Evolutionary conservation across 2,329 filamentous ascomycete species (phyloP).

Genomic region (Tolypocladium tundrense): DNA sequence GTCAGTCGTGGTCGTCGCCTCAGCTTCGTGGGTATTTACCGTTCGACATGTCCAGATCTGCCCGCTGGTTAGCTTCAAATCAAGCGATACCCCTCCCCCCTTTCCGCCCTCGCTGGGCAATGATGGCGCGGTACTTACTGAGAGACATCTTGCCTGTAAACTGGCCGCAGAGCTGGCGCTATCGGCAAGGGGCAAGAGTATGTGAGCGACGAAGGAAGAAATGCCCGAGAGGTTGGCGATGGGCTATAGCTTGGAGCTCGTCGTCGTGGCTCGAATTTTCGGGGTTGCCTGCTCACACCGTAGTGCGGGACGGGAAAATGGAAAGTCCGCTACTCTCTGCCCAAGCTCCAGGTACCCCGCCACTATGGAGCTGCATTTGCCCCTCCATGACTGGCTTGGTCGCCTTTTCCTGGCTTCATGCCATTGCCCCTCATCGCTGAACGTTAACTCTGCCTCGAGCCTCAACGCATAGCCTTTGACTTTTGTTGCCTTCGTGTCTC

Average conservation of each 20-base stretch:
- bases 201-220: constrained; percentile 7
- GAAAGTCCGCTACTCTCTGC: constrained; percentile 1
- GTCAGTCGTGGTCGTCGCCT: constrained; percentile 7
- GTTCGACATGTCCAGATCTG: constrained; percentile 76
- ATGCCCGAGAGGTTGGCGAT: constrained; percentile 14
- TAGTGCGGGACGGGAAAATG: constrained; percentile 20
- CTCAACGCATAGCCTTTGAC: neutral
- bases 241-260: constrained; percentile 19
- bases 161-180: constrained; percentile 16
- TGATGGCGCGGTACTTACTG: constrained; percentile 21
- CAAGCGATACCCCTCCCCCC: neutral
- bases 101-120: neutral
- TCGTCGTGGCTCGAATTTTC: constrained; percentile 21
- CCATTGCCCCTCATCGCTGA: constrained; percentile 1
- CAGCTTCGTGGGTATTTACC: constrained; percentile 40
- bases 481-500: neutral
- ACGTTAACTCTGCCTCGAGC: neutral
- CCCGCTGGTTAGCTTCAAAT: constrained; percentile 22
- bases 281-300: neutral
- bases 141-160: constrained; percentile 24
- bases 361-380: constrained; percentile 5
- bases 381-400: constrained; percentile 7
- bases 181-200: constrained; percentile 1
- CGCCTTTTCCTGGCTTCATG: neutral
- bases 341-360: constrained; percentile 5